Conservation (phyloP, 805 yeast species). For the Monosporozyma aquatica region DNA sequence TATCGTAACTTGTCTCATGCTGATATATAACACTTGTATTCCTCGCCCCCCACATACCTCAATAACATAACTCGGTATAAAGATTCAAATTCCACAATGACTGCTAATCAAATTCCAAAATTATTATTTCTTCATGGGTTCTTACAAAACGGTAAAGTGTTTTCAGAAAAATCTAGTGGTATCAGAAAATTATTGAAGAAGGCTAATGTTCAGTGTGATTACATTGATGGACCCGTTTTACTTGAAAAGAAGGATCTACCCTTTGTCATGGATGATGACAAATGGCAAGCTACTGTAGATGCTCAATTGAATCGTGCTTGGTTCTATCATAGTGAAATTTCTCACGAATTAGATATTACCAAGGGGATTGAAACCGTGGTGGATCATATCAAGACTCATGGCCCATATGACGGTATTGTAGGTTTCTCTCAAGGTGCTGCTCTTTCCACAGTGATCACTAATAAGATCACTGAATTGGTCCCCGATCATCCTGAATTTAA, state of each 20-base stretch:
- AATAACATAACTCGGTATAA: not conserved
- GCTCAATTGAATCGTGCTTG: slow-evolving; percentile 51
- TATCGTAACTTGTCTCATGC: too few relatives aligned
- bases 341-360: slow-evolving; percentile 42
- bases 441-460: slow-evolving; percentile 60
- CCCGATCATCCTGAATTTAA: slow-evolving; percentile 43
- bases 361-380: slow-evolving; percentile 42
- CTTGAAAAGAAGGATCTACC: slow-evolving; percentile 68
- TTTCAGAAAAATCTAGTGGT: slow-evolving; percentile 85
- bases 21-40: not conserved
- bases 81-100: slow-evolving; percentile 2
- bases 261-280: slow-evolving; percentile 48
- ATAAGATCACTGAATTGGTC: slow-evolving; percentile 46
- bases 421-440: slow-evolving; percentile 97
- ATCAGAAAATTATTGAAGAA: slow-evolving; percentile 64
- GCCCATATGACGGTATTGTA: slow-evolving; percentile 80
- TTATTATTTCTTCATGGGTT: slow-evolving; percentile 88
- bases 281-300: slow-evolving; percentile 40
- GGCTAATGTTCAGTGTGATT: slow-evolving; percentile 60
- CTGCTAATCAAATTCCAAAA: slow-evolving; percentile 25
- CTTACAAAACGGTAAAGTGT: slow-evolving; percentile 73
- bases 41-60: not conserved
- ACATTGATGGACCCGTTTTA: slow-evolving; percentile 68
- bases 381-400: slow-evolving; percentile 48
- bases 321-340: slow-evolving; percentile 54